phyloP scores from a whole-genome alignment of 2,329 filamentous ascomycete species.

The Trichoderma hamatum region DNA sequence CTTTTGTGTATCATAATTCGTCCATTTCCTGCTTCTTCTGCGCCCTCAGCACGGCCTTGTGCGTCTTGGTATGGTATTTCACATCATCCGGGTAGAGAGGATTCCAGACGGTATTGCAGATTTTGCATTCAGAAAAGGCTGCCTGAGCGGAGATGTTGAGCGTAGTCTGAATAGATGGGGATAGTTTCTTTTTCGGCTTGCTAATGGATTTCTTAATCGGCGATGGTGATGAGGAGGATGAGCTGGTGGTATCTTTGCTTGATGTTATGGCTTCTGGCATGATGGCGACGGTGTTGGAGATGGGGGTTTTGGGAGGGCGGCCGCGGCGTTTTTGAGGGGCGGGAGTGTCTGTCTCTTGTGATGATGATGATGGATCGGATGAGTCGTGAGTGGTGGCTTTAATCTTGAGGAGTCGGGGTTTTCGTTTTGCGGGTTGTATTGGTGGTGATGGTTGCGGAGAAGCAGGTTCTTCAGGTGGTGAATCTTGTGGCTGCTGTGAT shows the following conservation, averaged over 20 bases:
- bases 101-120: conserved; percentile 50
- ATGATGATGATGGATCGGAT: neutral
- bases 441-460: conserved; percentile 20
- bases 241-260: neutral
- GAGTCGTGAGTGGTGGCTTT: conserved; percentile 27
- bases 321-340: neutral
- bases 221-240: neutral
- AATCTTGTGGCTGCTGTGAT: conserved; percentile 4
- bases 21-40: conserved; percentile 35
- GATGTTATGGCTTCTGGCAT: neutral
- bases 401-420: conserved; percentile 38
- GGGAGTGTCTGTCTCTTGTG: neutral
- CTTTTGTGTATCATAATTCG: conserved; percentile 19
- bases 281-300: neutral
- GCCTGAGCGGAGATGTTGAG: conserved; percentile 49
- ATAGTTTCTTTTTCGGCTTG: conserved; percentile 10
- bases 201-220: neutral
- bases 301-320: neutral
- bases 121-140: conserved; percentile 48
- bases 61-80: conserved; percentile 47
- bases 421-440: conserved; percentile 28
- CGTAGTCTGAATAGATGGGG: conserved; percentile 45
- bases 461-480: conserved; percentile 18
- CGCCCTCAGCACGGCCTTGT: conserved; percentile 40
- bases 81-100: conserved; percentile 49